Evolutionary conservation across 305 asterid genomes (phyloP), one percentile per base, ranked within the genome.

Genomic region (Solanum hybrid): DNA sequence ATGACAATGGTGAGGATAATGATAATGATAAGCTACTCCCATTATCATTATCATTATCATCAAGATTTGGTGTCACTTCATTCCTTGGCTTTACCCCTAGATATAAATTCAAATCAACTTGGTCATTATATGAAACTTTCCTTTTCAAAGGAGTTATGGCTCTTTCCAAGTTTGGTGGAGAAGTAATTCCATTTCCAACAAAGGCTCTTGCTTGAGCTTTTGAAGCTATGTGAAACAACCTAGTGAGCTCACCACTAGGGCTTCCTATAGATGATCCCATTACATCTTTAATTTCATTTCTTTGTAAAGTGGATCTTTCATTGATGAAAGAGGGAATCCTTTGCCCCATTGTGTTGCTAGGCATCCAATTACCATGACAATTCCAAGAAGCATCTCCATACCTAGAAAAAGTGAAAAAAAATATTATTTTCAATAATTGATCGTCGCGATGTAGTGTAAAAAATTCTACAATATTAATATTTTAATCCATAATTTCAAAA

Each of bases 31-130:
- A 91, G 29, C 36, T 51, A 75, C 92, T 77, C 14, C 42, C 71
- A 33, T 89, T 93, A 5, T 91, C 94, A 2, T 91, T 93, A 6
- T 91, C 94, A 2, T 91, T 93, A 1, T 91, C 93, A 11, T 84
- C 91, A 78, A 14, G 39, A 11, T 31, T 33, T 33, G 26, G 12
- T 76, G 40, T 33, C 40, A 16, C 26, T 33, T 18, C 91, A 82
- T 88, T 92, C 95, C 57, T 36, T 74, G 67, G 64, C 36, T 87
- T 87, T 3, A 92, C 42, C 81, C 95, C 92, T 3, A 96, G 96
- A 14, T 96, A 92, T 74, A 96, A 89, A 69, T 92, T 93, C 93
- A 96, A 89, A 57, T 94, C 95, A 5, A 95, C 88, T 18, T 90
- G 93, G 18, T 90, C 93, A 88, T 80, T 46, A 33, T 90, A 93